phyloP scores from a whole-genome alignment of 805 yeast species.

The Saccharomycopsis vini region DNA sequence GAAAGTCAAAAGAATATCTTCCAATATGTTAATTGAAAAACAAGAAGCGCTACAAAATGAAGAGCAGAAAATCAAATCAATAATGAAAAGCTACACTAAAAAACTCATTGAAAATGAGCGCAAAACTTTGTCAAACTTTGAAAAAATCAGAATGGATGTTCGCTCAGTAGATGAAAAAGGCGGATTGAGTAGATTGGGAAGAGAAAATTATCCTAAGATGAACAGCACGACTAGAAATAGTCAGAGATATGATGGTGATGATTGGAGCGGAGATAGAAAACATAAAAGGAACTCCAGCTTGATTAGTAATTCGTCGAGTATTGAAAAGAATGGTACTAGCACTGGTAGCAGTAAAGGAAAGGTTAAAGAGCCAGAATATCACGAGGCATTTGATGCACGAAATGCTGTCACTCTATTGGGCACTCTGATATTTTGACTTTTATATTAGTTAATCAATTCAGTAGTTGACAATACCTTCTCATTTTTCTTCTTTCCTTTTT shows the following conservation, averaged over 20 bases:
- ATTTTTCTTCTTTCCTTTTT: too few relatives aligned
- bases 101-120: slow-evolving; percentile 81
- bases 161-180: slow-evolving; percentile 69
- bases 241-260: slow-evolving; percentile 44
- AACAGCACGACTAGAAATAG: slow-evolving; percentile 18
- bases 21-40: slow-evolving; percentile 74
- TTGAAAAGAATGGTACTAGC: slow-evolving; percentile 9
- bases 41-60: slow-evolving; percentile 48
- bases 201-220: slow-evolving; percentile 45
- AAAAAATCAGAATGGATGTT: slow-evolving; percentile 59
- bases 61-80: slow-evolving; percentile 43
- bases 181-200: slow-evolving; percentile 74
- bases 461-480: too few relatives aligned
- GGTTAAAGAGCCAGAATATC: background rate
- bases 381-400: slow-evolving; percentile 46
- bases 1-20: slow-evolving; percentile 74
- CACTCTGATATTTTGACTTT: slow-evolving; percentile 50
- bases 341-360: slow-evolving; percentile 7
- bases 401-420: slow-evolving; percentile 80
- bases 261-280: slow-evolving; percentile 46
- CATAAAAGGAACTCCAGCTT: slow-evolving; percentile 25
- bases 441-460: too few relatives aligned
- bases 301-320: background rate
- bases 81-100: slow-evolving; percentile 52
- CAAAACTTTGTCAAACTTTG: slow-evolving; percentile 65